Percentiles rank a stretch among this genome's conserved stretches.
Conservation (phyloP, 805 yeast species). For the Naumovozyma baii region DNA sequence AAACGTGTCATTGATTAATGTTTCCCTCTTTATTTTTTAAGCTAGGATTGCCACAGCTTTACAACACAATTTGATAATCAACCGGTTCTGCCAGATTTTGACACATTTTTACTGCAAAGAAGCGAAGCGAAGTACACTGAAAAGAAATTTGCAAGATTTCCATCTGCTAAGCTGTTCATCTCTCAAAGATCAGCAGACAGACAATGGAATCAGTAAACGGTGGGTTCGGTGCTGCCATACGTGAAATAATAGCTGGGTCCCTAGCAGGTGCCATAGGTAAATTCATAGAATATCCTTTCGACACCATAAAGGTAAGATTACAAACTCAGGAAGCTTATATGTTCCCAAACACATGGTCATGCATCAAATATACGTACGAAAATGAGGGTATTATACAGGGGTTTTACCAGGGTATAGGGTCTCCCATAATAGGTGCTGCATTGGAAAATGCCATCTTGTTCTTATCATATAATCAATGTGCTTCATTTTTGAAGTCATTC, state of each 20-base stretch:
- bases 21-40: too few relatives aligned
- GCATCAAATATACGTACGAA: constrained; percentile 49
- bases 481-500: constrained; percentile 28
- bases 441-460: constrained; percentile 78
- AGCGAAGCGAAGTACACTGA: too few relatives aligned
- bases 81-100: too few relatives aligned
- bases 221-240: constrained; percentile 18
- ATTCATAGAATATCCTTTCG: constrained; percentile 82
- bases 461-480: constrained; percentile 47
- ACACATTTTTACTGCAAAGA: too few relatives aligned
- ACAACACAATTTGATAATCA: too few relatives aligned
- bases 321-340: constrained; percentile 60
- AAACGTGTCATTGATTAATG: too few relatives aligned
- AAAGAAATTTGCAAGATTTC: too few relatives aligned
- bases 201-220: constrained; percentile 1
- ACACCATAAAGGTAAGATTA: constrained; percentile 80
- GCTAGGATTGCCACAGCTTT: too few relatives aligned
- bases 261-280: constrained; percentile 76
- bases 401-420: constrained; percentile 65
- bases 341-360: constrained; percentile 52
- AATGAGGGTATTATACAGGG: constrained; percentile 66
- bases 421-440: constrained; percentile 87
- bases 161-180: too few relatives aligned
- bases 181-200: too few relatives aligned
- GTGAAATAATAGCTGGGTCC: constrained; percentile 33